These are phyloP conservation scores for Orychophragmus violaceus DNA, from an alignment of 345 rosid genomes.

Conservation along the genomic window DNA sequence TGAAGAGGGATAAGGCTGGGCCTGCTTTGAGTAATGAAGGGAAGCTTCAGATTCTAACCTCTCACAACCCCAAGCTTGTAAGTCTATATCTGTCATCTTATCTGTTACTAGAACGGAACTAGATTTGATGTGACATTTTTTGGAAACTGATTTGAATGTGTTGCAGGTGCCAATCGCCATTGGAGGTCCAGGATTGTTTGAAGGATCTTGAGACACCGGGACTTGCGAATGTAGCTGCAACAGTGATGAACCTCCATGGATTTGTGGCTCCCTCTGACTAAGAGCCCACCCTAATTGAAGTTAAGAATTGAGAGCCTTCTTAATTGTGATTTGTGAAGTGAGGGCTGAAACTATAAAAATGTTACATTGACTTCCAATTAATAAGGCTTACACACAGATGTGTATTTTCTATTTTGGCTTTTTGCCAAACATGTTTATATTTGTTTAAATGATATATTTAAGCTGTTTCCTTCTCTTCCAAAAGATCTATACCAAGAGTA, in stretches of 20 bases:
- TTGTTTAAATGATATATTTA: background rate
- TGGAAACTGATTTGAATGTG: background rate
- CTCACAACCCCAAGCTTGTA: constrained; percentile 92
- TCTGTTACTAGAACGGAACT: background rate
- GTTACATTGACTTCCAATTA: constrained; percentile 8
- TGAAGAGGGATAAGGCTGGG: constrained; percentile 78
- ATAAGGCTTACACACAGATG: background rate
- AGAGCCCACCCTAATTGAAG: constrained; percentile 83
- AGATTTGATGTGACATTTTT: background rate
- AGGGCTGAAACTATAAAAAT: constrained; percentile 3
- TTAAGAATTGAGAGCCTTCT: constrained; percentile 24
- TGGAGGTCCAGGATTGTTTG: constrained; percentile 75
- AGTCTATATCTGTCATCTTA: constrained; percentile 22
- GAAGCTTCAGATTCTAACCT: constrained; percentile 79
- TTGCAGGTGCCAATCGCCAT: constrained; percentile 87
- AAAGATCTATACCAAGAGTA: background rate
- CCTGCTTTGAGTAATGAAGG: constrained; percentile 64
- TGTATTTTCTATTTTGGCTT: background rate
- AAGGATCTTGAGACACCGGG: constrained; percentile 59
- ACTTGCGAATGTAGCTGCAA: constrained; percentile 92
- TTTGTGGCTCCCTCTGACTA: constrained; percentile 75
- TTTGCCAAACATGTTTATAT: background rate
- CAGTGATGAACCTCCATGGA: no score
- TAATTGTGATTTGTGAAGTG: constrained; percentile 12
- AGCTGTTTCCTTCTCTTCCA: background rate